Conservation (phyloP, 2,329 filamentous ascomycete genomes). For the Aspergillus terreus region DNA sequence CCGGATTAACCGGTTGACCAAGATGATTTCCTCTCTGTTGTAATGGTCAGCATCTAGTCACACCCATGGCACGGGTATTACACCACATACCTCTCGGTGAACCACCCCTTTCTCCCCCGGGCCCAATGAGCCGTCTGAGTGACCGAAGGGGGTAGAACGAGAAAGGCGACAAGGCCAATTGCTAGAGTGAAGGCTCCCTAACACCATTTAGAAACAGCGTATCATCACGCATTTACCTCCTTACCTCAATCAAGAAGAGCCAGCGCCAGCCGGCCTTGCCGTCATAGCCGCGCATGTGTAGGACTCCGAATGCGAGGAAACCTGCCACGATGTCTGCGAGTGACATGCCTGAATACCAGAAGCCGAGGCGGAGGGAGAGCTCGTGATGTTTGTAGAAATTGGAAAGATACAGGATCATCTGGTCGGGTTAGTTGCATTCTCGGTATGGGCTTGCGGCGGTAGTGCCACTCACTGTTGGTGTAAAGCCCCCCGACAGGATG, state of each 20-base stretch:
- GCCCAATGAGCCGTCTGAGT: slow-evolving; percentile 50
- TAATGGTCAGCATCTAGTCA: not conserved
- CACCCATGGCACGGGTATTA: not conserved
- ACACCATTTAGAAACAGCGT: not conserved
- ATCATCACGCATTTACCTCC: not conserved
- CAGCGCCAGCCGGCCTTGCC: slow-evolving; percentile 33
- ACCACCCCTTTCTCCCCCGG: slow-evolving; percentile 54
- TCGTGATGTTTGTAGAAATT: slow-evolving; percentile 70
- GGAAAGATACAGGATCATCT: slow-evolving; percentile 52
- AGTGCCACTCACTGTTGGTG: slow-evolving; percentile 23
- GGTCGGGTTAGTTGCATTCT: not conserved
- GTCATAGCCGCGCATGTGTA: slow-evolving; percentile 30
- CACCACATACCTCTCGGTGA: slow-evolving; percentile 47
- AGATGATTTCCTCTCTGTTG: slow-evolving; percentile 59
- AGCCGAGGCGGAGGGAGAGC: slow-evolving; percentile 48
- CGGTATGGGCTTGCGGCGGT: not conserved
- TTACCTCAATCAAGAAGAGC: slow-evolving; percentile 34
- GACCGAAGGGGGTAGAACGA: slow-evolving; percentile 57
- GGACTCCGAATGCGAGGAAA: slow-evolving; percentile 40
- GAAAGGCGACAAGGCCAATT: slow-evolving; percentile 30
- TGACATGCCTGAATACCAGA: slow-evolving; percentile 21
- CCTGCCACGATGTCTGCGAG: slow-evolving; percentile 45
- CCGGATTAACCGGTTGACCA: slow-evolving; percentile 58
- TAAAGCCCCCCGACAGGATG: slow-evolving; percentile 47
- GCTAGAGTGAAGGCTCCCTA: slow-evolving; percentile 22